phyloP scores from a whole-genome alignment of 2,329 filamentous ascomycete species.

The Aspergillus udagawae region DNA sequence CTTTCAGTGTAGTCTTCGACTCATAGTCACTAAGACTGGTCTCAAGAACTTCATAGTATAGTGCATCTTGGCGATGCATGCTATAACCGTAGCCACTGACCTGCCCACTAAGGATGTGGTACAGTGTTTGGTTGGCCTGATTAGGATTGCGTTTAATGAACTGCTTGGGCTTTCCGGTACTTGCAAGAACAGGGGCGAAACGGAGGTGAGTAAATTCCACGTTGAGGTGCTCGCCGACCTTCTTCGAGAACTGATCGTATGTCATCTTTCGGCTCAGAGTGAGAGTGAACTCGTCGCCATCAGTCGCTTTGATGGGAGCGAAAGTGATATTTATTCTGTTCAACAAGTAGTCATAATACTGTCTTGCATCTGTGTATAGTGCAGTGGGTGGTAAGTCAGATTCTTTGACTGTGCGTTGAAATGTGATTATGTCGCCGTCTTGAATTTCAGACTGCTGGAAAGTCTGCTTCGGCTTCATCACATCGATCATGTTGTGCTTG shows the following conservation, averaged over 20 bases:
- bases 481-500: conserved; percentile 95
- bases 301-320: conserved; percentile 54
- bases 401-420: conserved; percentile 63
- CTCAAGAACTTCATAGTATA: conserved; percentile 91
- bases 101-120: conserved; percentile 71
- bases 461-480: conserved; percentile 84
- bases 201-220: conserved; percentile 83
- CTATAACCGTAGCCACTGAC: conserved; percentile 68
- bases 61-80: conserved; percentile 65
- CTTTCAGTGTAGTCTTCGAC: conserved; percentile 80
- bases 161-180: conserved; percentile 71
- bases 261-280: conserved; percentile 81
- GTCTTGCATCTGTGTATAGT: conserved; percentile 63
- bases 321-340: conserved; percentile 80
- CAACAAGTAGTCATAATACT: conserved; percentile 90
- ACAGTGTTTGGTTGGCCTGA: conserved; percentile 68
- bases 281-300: conserved; percentile 67
- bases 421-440: conserved; percentile 94
- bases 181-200: conserved; percentile 79
- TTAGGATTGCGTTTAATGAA: conserved; percentile 70
- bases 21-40: conserved; percentile 92
- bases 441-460: conserved; percentile 90
- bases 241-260: conserved; percentile 81
- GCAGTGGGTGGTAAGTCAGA: conserved; percentile 39
- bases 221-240: conserved; percentile 72